Base-by-base conservation (phyloP, 352 stramenopile genomes). In the Globisporangium yorkense region DNA sequence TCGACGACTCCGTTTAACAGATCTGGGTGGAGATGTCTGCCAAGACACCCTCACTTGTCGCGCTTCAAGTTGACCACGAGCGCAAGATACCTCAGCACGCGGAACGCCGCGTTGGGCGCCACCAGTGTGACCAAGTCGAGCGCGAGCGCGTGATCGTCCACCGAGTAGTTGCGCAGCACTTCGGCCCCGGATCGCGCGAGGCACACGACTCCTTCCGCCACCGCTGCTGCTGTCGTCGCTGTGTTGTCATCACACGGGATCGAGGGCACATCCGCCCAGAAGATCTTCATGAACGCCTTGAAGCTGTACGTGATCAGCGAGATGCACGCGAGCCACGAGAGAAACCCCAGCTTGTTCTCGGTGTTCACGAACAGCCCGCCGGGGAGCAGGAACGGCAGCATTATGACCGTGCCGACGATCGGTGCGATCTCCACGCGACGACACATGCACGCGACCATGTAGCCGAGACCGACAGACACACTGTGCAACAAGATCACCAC, bases 251-350 rank as follows among this genome's bases (percentile, higher is more conserved):
- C 18, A 56, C 75, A 86, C 13, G 71, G 45, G 18, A 86, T 86
- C 0, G 47, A 29, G 2, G 56, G 31, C 7, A 83, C 59, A 10
- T 65, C 40, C 2, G 60, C 29, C 76, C 76, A 87, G 56, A 69
- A 84, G 39, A 78, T 68, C 29, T 75, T 78, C 67, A 80, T 84
- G 16, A 79, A 20, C 2, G 65, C 75, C 29, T 75, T 69, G 41
- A 72, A 84, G 39, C 71, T 67, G 54, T 75, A 81, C 44, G 76
- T 77, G 41, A 83, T 62, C 1, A 71, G 74, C 13, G 73, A 86
- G 0, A 83, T 29, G 51, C 76, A 77, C 40, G 72, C 45, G 33
- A 83, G 56, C 75, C 75, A 85, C 1, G 67, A 40, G 35, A 84
- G 74, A 51, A 74, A 81, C n/a, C 61, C 61, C 7, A 72, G 75